Percentiles rank a stretch among this genome's conserved stretches.
Conservation (phyloP, 768 basidiomycete species). For the Suillus lakei region DNA sequence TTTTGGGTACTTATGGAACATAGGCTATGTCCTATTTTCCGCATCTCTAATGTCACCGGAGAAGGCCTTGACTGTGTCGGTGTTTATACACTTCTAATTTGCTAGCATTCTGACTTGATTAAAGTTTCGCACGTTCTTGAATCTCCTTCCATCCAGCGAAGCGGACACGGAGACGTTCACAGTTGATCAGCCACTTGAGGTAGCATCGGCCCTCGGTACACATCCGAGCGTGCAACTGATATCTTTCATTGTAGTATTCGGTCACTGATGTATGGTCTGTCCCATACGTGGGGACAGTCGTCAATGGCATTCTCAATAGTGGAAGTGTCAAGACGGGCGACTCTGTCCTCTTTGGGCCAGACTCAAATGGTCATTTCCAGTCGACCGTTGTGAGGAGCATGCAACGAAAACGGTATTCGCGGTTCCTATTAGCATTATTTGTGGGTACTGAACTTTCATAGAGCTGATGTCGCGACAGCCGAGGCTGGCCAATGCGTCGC, state of each 20-base stretch:
- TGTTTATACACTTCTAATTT: slow-evolving; percentile 3
- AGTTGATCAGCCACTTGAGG: slow-evolving; percentile 80
- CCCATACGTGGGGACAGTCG: slow-evolving; percentile 84
- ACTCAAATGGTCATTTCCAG: slow-evolving; percentile 88
- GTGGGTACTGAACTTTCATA: slow-evolving; percentile 29
- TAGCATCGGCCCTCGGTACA: slow-evolving; percentile 29
- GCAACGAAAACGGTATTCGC: slow-evolving; percentile 82
- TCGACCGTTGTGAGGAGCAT: slow-evolving; percentile 86
- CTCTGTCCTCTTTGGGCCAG: slow-evolving; percentile 84
- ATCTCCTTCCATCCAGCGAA: slow-evolving; percentile 88
- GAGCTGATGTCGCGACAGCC: slow-evolving; percentile 80
- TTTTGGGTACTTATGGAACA: slow-evolving; percentile 10
- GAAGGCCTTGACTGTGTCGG: slow-evolving; percentile 80
- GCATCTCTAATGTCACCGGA: slow-evolving; percentile 95
- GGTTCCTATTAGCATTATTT: background rate
- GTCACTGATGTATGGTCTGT: slow-evolving; percentile 90
- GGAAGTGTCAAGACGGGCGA: slow-evolving; percentile 82
- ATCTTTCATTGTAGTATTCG: slow-evolving; percentile 60
- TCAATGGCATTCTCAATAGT: slow-evolving; percentile 82
- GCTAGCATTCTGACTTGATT: slow-evolving; percentile 14
- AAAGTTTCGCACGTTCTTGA: slow-evolving; percentile 87
- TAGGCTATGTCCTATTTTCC: slow-evolving; percentile 90
- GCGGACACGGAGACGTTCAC: slow-evolving; percentile 82
- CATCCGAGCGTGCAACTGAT: background rate
- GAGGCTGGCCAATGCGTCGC: slow-evolving; percentile 98